Evolutionary conservation across 2,329 filamentous ascomycete genomes (phyloP).

Genomic region (Lecanicillium sp.): DNA sequence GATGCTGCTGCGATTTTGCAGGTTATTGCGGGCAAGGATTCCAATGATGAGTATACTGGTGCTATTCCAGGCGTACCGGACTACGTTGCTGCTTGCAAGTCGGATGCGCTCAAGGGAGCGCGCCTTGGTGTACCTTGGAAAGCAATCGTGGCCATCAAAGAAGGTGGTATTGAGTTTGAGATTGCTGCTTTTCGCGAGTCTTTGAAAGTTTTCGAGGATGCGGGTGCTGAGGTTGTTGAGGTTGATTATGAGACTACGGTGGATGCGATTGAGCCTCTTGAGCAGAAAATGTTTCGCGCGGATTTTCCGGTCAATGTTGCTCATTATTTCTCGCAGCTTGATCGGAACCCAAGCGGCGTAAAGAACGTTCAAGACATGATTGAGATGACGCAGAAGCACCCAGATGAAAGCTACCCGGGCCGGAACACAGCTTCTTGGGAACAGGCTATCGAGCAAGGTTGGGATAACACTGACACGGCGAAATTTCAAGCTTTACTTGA

Average conservation of each 20-base stretch:
- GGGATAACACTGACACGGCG: constrained; percentile 43
- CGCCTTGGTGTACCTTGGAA: constrained; percentile 51
- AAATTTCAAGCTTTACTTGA: constrained; percentile 50
- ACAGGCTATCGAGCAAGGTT: constrained; percentile 38
- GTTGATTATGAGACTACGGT: constrained; percentile 45
- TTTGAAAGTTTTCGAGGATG: constrained; percentile 40
- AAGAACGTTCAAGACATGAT: constrained; percentile 39
- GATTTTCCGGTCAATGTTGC: constrained; percentile 50
- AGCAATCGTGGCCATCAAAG: constrained; percentile 41
- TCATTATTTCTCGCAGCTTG: constrained; percentile 46
- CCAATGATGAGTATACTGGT: constrained; percentile 54
- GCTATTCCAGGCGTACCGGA: constrained; percentile 51
- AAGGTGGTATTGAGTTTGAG: constrained; percentile 4
- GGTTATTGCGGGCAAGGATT: constrained; percentile 54
- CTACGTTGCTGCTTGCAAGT: constrained; percentile 50
- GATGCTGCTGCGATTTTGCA: constrained; percentile 57
- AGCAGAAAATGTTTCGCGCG: constrained; percentile 41
- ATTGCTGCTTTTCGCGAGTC: constrained; percentile 47
- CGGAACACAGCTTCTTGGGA: constrained; percentile 52
- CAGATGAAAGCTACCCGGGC: constrained; percentile 46
- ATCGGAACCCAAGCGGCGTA: constrained; percentile 49
- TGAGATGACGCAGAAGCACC: constrained; percentile 44
- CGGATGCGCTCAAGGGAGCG: constrained; percentile 42
- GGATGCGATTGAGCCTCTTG: constrained; percentile 36
- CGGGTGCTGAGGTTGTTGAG: constrained; percentile 51